Evolutionary conservation across 495 filamentous ascomycete species (phyloP).

Genomic region (Penicillium longicatenatum): DNA sequence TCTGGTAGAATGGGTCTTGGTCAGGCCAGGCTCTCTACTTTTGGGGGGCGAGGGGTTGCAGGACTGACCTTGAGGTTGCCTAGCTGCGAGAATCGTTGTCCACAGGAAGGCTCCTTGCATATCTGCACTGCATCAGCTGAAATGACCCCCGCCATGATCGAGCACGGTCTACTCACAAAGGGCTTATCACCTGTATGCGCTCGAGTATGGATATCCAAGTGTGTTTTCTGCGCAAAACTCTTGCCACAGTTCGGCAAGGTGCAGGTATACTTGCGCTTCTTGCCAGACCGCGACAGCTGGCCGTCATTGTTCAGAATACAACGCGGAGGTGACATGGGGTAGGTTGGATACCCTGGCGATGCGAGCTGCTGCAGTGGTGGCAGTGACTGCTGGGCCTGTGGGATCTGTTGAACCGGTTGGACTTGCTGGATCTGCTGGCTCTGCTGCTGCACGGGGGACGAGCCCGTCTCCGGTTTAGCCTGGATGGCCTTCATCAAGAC

Average conservation of each 20-base stretch:
- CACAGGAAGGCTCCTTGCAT: constrained; percentile 74
- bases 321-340: constrained; percentile 32
- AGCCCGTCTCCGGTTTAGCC: constrained; percentile 51
- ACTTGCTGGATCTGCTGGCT: not conserved
- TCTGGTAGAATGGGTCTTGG: constrained; percentile 46
- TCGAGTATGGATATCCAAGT: constrained; percentile 87
- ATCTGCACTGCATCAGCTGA: constrained; percentile 46
- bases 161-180: constrained; percentile 62
- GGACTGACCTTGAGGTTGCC: constrained; percentile 79
- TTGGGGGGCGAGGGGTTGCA: too few species aligned
- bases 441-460: constrained; percentile 3
- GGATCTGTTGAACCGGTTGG: not conserved
- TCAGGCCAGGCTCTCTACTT: not conserved
- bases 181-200: constrained; percentile 91
- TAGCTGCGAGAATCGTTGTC: constrained; percentile 81
- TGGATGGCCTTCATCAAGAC: constrained; percentile 93
- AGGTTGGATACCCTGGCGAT: constrained; percentile 21
- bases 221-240: constrained; percentile 88
- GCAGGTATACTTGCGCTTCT: constrained; percentile 67
- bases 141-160: not conserved
- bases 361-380: constrained; percentile 40
- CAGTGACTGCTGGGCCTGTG: constrained; percentile 31
- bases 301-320: constrained; percentile 31
- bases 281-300: constrained; percentile 35
- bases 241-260: constrained; percentile 75